phyloP scores from a whole-genome alignment of 371 early-diverging fungal species.

The Mucor indicus region DNA sequence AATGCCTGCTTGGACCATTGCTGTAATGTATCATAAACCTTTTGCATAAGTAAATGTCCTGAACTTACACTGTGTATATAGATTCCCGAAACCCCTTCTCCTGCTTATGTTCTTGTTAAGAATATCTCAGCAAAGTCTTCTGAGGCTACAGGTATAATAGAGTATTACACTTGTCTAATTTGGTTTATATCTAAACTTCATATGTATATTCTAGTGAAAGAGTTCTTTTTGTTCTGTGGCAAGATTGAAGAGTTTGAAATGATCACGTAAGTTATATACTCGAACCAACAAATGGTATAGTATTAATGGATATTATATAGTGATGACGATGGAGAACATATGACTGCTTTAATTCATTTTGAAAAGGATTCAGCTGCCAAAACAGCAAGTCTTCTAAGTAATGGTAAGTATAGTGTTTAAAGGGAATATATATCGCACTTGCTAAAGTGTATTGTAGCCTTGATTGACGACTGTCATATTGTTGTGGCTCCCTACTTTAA shows the following conservation, averaged over 20 bases:
- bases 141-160: conserved; percentile 46
- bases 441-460: conserved; percentile 28
- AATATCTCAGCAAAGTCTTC: conserved; percentile 52
- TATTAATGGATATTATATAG: too few relatives aligned
- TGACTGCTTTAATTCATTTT: conserved; percentile 56
- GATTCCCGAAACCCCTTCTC: conserved; percentile 53
- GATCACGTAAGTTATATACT: conserved; percentile 8
- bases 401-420: conserved; percentile 35
- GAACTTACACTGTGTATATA: too few relatives aligned
- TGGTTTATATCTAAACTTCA: too few relatives aligned
- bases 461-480: conserved; percentile 63
- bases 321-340: conserved; percentile 39
- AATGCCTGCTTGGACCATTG: too few relatives aligned
- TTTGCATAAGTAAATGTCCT: too few relatives aligned
- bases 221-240: conserved; percentile 69
- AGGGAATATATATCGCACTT: background rate
- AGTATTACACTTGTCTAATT: background rate
- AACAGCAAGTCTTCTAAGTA: conserved; percentile 62
- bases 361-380: conserved; percentile 68
- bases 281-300: too few relatives aligned
- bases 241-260: conserved; percentile 44
- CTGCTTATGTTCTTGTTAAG: conserved; percentile 50
- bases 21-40: too few relatives aligned
- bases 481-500: conserved; percentile 55
- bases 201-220: conserved; percentile 56